Evolutionary conservation across 169 alveolate genomes (phyloP).

Genomic region (Plasmodium gaboni): DNA sequence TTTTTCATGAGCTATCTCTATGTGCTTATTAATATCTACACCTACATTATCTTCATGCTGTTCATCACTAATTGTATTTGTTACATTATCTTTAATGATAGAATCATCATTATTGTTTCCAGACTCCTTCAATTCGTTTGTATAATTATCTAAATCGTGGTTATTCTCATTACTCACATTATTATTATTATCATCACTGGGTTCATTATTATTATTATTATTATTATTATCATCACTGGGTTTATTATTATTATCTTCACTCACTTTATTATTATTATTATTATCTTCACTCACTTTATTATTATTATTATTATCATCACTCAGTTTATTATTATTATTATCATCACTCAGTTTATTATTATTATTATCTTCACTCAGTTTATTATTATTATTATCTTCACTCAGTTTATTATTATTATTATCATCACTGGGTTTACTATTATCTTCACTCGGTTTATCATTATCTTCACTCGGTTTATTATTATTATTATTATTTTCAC

Average conservation of each 20-base stretch:
- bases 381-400: background rate
- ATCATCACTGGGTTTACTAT: background rate
- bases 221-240: too few species aligned
- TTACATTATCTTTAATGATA: background rate
- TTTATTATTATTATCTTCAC: too few species aligned
- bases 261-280: too few species aligned
- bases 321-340: too few species aligned
- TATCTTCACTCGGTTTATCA: background rate
- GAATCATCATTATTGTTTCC: background rate
- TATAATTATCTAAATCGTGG: too few species aligned
- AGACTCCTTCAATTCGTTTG: too few species aligned
- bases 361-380: background rate
- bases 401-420: background rate
- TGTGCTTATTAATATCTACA: background rate
- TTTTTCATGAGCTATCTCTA: background rate
- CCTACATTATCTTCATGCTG: background rate
- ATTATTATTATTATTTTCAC: background rate
- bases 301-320: background rate
- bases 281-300: too few species aligned
- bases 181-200: too few species aligned
- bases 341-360: too few species aligned
- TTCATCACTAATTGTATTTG: background rate
- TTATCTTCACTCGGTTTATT: background rate
- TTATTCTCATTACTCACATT: too few species aligned
- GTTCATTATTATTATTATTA: too few species aligned